phyloP scores from a whole-genome alignment of 306 rosid genomes.

The Arachis stenosperma region DNA sequence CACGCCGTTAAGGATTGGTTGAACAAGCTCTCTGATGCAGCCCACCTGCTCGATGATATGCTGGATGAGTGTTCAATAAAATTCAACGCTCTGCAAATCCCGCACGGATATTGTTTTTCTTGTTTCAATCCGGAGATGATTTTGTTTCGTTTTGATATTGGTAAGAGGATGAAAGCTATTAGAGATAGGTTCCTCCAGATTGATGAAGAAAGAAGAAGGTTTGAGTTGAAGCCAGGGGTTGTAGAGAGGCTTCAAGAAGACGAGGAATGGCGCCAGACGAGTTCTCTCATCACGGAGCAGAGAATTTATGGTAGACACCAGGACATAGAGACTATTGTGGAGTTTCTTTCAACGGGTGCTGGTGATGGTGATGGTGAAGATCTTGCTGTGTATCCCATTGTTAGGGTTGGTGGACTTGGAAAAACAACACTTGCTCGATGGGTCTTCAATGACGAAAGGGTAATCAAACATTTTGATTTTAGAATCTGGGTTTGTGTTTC shows the following conservation, averaged over 20 bases:
- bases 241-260: not conserved
- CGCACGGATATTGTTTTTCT: not conserved
- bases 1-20: constrained; percentile 27
- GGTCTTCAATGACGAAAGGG: constrained; percentile 16
- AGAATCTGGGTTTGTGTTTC: constrained; percentile 32
- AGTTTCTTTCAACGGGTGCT: not conserved
- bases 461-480: not conserved
- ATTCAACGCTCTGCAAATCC: not conserved
- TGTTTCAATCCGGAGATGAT: not conserved
- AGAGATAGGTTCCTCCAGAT: not conserved
- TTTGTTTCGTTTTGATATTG: not conserved
- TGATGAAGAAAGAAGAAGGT: not conserved
- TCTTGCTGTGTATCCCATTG: constrained; percentile 3
- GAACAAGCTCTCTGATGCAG: constrained; percentile 32
- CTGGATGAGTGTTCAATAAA: constrained; percentile 25
- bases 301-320: constrained; percentile 28
- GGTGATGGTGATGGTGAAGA: not conserved
- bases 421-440: constrained; percentile 29
- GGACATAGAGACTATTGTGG: constrained; percentile 16
- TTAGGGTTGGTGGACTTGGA: constrained; percentile 28
- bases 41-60: constrained; percentile 25
- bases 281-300: not conserved
- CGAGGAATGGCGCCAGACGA: constrained; percentile 32
- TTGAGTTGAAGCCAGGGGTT: not conserved
- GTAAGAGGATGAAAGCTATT: constrained; percentile 28